A percentile compares a stretch with the other conserved stretches of the same genome.
Evolutionary conservation across 2,329 filamentous ascomycete species (phyloP).

Genomic region (Polytolypa hystricis): DNA sequence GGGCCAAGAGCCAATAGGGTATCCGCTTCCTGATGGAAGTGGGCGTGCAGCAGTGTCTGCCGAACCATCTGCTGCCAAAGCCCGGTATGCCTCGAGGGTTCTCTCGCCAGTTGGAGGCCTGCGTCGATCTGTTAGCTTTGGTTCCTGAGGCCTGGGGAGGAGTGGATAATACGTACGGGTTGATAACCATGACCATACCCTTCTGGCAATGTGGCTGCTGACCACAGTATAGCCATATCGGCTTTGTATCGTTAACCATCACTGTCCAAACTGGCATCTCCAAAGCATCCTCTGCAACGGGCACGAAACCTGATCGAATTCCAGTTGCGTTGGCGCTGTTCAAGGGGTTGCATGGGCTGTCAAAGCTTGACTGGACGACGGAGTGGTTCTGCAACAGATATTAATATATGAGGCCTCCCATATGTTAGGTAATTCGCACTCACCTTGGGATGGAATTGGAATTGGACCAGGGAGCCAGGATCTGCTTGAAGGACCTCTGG

Average conservation of each 20-base stretch:
- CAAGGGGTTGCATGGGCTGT: constrained; percentile 57
- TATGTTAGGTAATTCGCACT: too few species aligned
- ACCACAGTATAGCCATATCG: constrained; percentile 71
- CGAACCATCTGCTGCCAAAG: too few species aligned
- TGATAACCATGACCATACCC: constrained; percentile 68
- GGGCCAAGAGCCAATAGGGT: too few species aligned
- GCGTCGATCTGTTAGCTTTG: background rate
- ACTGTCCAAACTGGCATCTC: constrained; percentile 60
- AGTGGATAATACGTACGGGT: constrained; percentile 50
- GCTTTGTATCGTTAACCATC: constrained; percentile 55
- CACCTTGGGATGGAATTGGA: constrained; percentile 41
- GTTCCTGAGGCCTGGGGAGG: background rate
- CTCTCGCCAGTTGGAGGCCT: constrained; percentile 7
- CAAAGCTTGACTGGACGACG: constrained; percentile 65
- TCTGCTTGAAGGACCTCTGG: constrained; percentile 54
- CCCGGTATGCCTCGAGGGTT: constrained; percentile 6
- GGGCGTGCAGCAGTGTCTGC: too few species aligned
- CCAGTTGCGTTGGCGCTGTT: constrained; percentile 42
- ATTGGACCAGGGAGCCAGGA: constrained; percentile 45
- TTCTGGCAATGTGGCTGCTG: constrained; percentile 62
- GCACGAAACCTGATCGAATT: constrained; percentile 47
- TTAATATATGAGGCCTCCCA: too few species aligned
- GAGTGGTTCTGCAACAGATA: constrained; percentile 55
- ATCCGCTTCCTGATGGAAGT: too few species aligned
- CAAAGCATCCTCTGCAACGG: constrained; percentile 38